Conservation (phyloP, 2,329 filamentous ascomycete species). For the Pseudogymnoascus sp. region DNA sequence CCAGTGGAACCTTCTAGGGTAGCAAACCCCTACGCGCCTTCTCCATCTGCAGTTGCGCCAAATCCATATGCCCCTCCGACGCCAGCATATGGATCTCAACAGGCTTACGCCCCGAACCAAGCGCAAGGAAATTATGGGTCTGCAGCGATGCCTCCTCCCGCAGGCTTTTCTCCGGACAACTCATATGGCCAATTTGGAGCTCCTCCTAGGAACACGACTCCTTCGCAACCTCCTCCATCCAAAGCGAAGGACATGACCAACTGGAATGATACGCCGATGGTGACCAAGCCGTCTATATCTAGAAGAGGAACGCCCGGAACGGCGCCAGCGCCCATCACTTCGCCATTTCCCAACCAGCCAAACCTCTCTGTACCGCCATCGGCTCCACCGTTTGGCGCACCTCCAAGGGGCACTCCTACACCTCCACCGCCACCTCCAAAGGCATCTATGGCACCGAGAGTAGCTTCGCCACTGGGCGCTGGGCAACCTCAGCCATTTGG, state of each 20-base stretch:
- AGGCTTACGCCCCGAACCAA: slow-evolving; percentile 33
- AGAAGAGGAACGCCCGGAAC: slow-evolving; percentile 67
- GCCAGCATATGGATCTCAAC: slow-evolving; percentile 32
- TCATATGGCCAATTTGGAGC: slow-evolving; percentile 39
- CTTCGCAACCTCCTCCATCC: slow-evolving; percentile 63
- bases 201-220: slow-evolving; percentile 57
- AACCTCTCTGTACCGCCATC: slow-evolving; percentile 47
- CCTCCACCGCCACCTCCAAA: slow-evolving; percentile 81
- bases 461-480: slow-evolving; percentile 61
- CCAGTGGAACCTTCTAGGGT: slow-evolving; percentile 24
- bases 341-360: slow-evolving; percentile 66
- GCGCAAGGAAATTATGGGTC: slow-evolving; percentile 30
- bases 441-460: slow-evolving; percentile 59
- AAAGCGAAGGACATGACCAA: slow-evolving; percentile 64
- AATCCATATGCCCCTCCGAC: slow-evolving; percentile 44
- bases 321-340: slow-evolving; percentile 52
- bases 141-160: slow-evolving; percentile 25
- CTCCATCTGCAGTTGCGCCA: slow-evolving; percentile 26
- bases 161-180: slow-evolving; percentile 5
- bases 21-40: slow-evolving; percentile 33
- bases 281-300: slow-evolving; percentile 61
- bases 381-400: slow-evolving; percentile 47
- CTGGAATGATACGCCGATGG: slow-evolving; percentile 94
- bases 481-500: slow-evolving; percentile 45
- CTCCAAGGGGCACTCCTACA: slow-evolving; percentile 53